Percentiles rank a stretch among this genome's conserved stretches.
phyloP scores from a whole-genome alignment of 108 stramenopile genomes.

The Licmophora abbreviata region DNA sequence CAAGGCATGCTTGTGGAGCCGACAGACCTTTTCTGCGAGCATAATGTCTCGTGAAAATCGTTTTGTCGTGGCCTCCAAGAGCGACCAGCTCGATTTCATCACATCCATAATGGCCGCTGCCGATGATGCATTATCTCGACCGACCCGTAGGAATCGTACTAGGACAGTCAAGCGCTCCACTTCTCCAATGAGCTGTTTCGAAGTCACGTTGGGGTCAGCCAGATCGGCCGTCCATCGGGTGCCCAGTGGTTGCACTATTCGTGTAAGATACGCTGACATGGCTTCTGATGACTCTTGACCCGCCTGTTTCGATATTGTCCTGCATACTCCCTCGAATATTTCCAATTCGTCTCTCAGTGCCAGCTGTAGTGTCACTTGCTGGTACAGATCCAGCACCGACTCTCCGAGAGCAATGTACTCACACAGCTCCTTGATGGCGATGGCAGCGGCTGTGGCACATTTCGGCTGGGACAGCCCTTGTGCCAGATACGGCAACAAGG shows the following conservation, averaged over 20 bases:
- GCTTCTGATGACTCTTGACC: slow-evolving; percentile 5
- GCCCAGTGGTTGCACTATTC: slow-evolving; percentile 77
- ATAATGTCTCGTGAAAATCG: slow-evolving; percentile 58
- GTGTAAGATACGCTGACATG: slow-evolving; percentile 26
- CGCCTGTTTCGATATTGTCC: slow-evolving; percentile 61
- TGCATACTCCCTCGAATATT: slow-evolving; percentile 84
- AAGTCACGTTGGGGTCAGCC: slow-evolving; percentile 22
- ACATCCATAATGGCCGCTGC: slow-evolving; percentile 62
- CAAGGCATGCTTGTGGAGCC: slow-evolving; percentile 90
- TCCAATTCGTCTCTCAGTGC: slow-evolving; percentile 83
- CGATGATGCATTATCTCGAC: slow-evolving; percentile 8
- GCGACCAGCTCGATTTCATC: slow-evolving; percentile 72
- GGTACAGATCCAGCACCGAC: slow-evolving; percentile 75
- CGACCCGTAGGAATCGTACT: slow-evolving; percentile 39
- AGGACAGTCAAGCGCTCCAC: slow-evolving; percentile 81
- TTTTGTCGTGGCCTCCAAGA: slow-evolving; percentile 59
- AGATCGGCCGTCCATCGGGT: slow-evolving; percentile 36
- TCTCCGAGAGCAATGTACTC: slow-evolving; percentile 61
- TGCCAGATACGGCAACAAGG: slow-evolving; percentile 74
- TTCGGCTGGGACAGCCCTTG: slow-evolving; percentile 64
- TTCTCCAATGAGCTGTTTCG: slow-evolving; percentile 57
- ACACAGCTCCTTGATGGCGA: slow-evolving; percentile 84
- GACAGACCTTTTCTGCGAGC: slow-evolving; percentile 86
- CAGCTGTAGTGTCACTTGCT: slow-evolving; percentile 32
- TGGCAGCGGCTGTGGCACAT: slow-evolving; percentile 70